phyloP scores from a whole-genome alignment of 495 filamentous ascomycete genomes.

The Friedmanniomyces endolithicus region DNA sequence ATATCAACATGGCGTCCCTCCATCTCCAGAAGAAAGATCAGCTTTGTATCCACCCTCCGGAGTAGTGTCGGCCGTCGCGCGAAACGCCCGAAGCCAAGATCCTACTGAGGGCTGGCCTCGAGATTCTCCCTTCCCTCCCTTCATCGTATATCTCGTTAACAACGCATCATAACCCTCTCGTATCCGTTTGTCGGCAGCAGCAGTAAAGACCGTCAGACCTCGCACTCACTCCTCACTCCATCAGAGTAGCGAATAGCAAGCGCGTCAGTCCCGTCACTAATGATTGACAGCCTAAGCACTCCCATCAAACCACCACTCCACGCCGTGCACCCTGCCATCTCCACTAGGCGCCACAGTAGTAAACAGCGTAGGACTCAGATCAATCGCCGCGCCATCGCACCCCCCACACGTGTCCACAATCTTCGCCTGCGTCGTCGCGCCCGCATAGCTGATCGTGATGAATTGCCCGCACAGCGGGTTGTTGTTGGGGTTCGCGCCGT shows the following conservation, averaged over 20 bases:
- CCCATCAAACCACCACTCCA: conserved; percentile 20
- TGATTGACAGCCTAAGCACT: too few relatives aligned
- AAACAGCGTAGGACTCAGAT: conserved; percentile 21
- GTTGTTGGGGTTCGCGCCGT: conserved; percentile 29
- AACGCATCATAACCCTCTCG: too few relatives aligned
- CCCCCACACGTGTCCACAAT: conserved; percentile 28
- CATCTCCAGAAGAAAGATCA: too few relatives aligned
- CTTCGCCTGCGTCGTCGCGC: conserved; percentile 15
- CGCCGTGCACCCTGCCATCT: conserved; percentile 17
- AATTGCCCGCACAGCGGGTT: conserved; percentile 32
- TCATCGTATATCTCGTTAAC: too few relatives aligned
- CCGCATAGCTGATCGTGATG: conserved; percentile 24
- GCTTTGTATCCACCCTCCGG: too few relatives aligned
- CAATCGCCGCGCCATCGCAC: conserved; percentile 20
- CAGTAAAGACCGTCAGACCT: not conserved
- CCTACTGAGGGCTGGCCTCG: too few relatives aligned
- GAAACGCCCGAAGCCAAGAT: too few relatives aligned
- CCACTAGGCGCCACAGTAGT: conserved; percentile 7
- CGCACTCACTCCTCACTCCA: not conserved
- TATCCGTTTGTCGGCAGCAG: too few relatives aligned
- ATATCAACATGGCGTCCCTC: not conserved
- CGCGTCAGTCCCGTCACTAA: too few relatives aligned
- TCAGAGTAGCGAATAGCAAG: not conserved
- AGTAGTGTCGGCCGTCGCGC: too few relatives aligned
- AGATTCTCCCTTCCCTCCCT: too few relatives aligned